These are phyloP conservation scores for Raphanus sativus DNA, from an alignment of 345 rosid species.

Conservation along the genomic window DNA sequence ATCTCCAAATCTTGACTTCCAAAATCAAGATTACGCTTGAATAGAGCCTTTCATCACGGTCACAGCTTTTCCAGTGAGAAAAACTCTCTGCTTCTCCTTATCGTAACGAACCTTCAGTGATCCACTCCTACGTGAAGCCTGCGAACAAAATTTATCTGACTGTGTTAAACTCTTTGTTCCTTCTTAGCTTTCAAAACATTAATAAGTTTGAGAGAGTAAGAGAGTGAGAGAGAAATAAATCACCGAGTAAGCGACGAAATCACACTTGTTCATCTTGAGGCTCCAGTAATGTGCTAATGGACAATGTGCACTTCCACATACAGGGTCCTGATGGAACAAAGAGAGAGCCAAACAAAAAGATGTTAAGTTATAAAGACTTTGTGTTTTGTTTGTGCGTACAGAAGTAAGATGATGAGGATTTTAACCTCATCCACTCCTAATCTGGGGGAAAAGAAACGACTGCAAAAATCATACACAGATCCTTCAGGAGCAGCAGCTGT, in stretches of 20 bases:
- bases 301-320: slow-evolving; percentile 70
- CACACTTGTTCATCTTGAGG: slow-evolving; percentile 57
- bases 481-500: slow-evolving; percentile 53
- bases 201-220: slow-evolving; percentile 22
- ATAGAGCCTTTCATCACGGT: slow-evolving; percentile 59
- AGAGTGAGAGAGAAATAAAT: slow-evolving; percentile 30
- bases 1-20: background rate
- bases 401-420: background rate
- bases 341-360: background rate
- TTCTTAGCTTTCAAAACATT: background rate
- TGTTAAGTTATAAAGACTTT: background rate
- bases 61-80: slow-evolving; percentile 60
- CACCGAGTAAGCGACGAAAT: slow-evolving; percentile 53
- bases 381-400: background rate
- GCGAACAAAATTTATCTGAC: background rate
- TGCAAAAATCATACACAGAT: slow-evolving; percentile 56
- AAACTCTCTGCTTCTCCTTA: slow-evolving; percentile 50
- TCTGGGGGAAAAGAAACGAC: slow-evolving; percentile 63
- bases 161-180: background rate
- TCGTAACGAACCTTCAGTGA: slow-evolving; percentile 50
- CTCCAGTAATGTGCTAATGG: slow-evolving; percentile 66
- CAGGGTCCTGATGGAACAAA: slow-evolving; percentile 55
- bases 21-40: slow-evolving; percentile 37
- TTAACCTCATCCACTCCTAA: slow-evolving; percentile 62
- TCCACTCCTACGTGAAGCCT: slow-evolving; percentile 69